Conservation (phyloP, 106 monocot genomes). For the Posidonia australis region DNA sequence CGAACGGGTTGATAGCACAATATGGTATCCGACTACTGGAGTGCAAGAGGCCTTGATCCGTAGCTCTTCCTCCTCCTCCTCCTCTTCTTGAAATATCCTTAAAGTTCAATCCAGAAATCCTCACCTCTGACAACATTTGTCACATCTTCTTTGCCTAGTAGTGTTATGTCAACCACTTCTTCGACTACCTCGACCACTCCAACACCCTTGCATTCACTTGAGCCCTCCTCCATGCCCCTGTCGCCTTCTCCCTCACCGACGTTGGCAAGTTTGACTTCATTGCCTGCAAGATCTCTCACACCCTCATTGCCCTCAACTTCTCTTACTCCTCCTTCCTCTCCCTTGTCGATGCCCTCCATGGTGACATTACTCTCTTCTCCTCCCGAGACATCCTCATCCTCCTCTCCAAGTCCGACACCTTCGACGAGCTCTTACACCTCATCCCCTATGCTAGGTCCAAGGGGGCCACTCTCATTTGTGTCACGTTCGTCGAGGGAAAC, state of each 20-base stretch:
- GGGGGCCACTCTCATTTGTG: constrained; percentile 49
- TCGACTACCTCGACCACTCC: constrained; percentile 48
- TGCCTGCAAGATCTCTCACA: constrained; percentile 61
- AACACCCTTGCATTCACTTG: constrained; percentile 49
- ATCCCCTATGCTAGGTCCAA: constrained; percentile 68
- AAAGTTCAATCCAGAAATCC: too few species aligned
- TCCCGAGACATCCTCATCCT: constrained; percentile 54
- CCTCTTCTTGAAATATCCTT: too few species aligned
- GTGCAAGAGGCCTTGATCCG: too few species aligned
- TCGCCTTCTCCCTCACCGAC: constrained; percentile 64
- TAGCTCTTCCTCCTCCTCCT: too few species aligned
- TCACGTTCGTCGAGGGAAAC: constrained; percentile 43
- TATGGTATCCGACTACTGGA: too few species aligned
- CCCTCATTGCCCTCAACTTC: constrained; percentile 68
- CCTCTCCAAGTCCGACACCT: constrained; percentile 79
- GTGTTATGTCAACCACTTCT: constrained; percentile 57
- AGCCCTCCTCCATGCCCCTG: constrained; percentile 38
- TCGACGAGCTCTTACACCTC: constrained; percentile 56
- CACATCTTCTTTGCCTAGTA: constrained; percentile 50
- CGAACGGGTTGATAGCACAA: too few species aligned
- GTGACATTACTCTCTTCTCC: constrained; percentile 66
- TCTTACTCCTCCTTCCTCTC: constrained; percentile 44
- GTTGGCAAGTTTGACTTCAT: constrained; percentile 79
- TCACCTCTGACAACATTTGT: constrained; percentile 23
- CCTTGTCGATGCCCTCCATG: constrained; percentile 82